These are phyloP conservation scores for Malbranchea cinnamomea DNA, from an alignment of 2,329 filamentous ascomycete genomes.

Conservation along the genomic window DNA sequence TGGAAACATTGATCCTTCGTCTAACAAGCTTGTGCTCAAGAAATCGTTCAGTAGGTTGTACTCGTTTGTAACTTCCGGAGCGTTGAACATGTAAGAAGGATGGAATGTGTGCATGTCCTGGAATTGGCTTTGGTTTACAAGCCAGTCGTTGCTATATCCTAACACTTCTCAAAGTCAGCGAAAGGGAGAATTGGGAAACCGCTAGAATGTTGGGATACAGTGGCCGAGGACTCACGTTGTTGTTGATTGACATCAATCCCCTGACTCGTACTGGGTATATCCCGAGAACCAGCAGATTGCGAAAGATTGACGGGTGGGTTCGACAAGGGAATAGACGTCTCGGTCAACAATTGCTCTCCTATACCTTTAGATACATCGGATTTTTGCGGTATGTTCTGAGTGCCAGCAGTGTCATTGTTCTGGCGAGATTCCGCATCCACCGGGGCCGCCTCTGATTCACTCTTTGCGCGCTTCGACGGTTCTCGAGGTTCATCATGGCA, in stretches of 20 bases:
- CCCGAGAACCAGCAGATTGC: constrained; percentile 51
- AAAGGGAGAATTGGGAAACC: constrained; percentile 11
- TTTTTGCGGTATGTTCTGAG: constrained; percentile 35
- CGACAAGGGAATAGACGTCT: constrained; percentile 33
- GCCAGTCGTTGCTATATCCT: constrained; percentile 76
- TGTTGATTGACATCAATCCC: constrained; percentile 50
- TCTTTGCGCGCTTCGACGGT: constrained; percentile 66
- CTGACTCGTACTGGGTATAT: constrained; percentile 52
- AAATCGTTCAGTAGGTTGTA: constrained; percentile 96
- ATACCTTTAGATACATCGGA: constrained; percentile 44
- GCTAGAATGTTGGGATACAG: constrained; percentile 8
- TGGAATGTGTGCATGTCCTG: constrained; percentile 92
- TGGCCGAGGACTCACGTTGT: constrained; percentile 49
- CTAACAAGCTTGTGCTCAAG: constrained; percentile 76
- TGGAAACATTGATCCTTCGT: constrained; percentile 60
- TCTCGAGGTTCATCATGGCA: constrained; percentile 97
- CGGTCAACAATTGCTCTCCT: constrained; percentile 28
- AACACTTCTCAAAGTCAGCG: constrained; percentile 38
- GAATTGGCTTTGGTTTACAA: constrained; percentile 63
- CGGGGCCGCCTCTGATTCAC: constrained; percentile 40
- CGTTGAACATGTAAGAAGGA: constrained; percentile 85
- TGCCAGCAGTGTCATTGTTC: constrained; percentile 29
- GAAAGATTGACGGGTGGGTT: constrained; percentile 32
- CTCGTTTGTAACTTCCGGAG: constrained; percentile 89
- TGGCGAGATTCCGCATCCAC: constrained; percentile 41